phyloP scores from a whole-genome alignment of 2,329 filamentous ascomycete species.

The Penicillium janthinellum region DNA sequence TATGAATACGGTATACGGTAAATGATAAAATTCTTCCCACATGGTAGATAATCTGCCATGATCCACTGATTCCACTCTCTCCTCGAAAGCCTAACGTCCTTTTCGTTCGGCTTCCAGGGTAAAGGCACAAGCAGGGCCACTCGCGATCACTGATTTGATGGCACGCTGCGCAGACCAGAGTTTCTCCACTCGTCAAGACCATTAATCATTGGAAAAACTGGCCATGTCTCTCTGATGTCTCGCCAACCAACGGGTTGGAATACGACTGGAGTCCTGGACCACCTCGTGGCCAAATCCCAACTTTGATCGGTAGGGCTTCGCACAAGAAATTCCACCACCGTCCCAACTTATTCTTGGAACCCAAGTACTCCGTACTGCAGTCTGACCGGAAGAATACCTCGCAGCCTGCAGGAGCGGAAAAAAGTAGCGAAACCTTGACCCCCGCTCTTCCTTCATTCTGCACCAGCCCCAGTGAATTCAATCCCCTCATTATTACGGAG shows the following conservation, averaged over 20 bases:
- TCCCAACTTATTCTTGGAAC: no score
- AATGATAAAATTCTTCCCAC: not conserved
- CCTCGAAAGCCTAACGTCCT: not conserved
- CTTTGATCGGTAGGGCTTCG: not conserved
- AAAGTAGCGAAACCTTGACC: not conserved
- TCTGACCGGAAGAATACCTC: not conserved
- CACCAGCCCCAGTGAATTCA: not conserved
- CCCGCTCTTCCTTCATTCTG: not conserved
- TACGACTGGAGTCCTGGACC: not conserved
- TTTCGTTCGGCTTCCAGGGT: not conserved
- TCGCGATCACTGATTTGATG: not conserved
- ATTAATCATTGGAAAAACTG: not conserved
- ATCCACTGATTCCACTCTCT: not conserved
- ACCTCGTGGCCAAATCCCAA: not conserved
- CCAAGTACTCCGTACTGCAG: not conserved
- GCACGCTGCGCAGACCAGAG: not conserved
- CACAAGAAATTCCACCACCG: not conserved
- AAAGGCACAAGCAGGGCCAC: not conserved
- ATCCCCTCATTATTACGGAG: not conserved
- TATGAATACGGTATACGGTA: constrained; percentile 1
- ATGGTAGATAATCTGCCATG: not conserved
- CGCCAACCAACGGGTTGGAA: not conserved
- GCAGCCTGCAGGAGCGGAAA: not conserved
- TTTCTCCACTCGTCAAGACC: not conserved
- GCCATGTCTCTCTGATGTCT: not conserved